Evolutionary conservation across 371 early-diverging fungal species (phyloP).

Genomic region (Mucor circinelloides): DNA sequence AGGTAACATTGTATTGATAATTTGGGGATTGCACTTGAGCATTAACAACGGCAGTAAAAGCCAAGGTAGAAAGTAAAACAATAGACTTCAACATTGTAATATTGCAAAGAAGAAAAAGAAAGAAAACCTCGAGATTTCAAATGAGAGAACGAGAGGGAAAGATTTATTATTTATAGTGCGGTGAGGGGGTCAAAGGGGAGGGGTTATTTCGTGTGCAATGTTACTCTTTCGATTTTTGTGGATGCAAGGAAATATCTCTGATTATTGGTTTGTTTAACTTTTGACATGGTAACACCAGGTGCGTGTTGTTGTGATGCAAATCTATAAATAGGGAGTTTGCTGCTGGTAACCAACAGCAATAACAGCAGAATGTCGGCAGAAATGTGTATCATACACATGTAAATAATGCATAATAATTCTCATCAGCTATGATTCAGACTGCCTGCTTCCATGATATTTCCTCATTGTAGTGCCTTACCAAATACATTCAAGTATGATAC

Average conservation of each 20-base stretch:
- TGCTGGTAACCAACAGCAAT: neutral
- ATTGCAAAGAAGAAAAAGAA: neutral
- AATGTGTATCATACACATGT: neutral
- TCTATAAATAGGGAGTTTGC: neutral
- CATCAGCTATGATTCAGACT: neutral
- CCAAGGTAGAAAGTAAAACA: conserved; percentile 16
- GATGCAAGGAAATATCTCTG: neutral
- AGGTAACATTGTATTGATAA: conserved; percentile 32
- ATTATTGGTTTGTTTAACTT: neutral
- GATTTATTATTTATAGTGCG: neutral
- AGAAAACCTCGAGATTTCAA: neutral
- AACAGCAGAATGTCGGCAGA: neutral
- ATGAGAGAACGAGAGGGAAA: neutral
- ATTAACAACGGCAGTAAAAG: conserved; percentile 2
- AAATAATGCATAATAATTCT: neutral
- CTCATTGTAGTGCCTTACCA: neutral
- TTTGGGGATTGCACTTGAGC: conserved; percentile 28
- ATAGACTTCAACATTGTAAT: conserved; percentile 6
- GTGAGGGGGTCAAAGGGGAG: neutral
- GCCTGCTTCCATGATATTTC: too few relatives aligned
- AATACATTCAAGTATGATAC: neutral
- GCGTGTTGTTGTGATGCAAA: neutral
- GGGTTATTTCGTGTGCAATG: conserved; percentile 1
- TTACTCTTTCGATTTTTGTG: neutral
- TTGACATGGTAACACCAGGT: neutral